These are phyloP conservation scores for Aspergillus sp. DNA, from an alignment of 2,329 filamentous ascomycete species.

Conservation along the genomic window DNA sequence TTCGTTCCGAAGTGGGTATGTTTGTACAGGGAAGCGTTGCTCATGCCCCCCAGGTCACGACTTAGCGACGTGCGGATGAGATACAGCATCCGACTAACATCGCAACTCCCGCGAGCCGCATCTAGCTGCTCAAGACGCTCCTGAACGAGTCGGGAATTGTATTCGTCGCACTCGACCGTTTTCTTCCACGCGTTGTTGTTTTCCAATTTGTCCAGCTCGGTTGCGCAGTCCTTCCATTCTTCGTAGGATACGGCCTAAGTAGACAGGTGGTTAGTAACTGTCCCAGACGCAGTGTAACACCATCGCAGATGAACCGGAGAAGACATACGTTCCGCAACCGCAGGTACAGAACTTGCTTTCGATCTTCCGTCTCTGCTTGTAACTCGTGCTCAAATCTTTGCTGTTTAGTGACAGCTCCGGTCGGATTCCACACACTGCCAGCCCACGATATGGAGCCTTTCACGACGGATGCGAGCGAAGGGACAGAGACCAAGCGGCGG, in stretches of 20 bases:
- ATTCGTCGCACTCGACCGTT: conserved; percentile 68
- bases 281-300: conserved; percentile 13
- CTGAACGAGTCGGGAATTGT: conserved; percentile 71
- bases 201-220: conserved; percentile 77
- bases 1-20: conserved; percentile 88
- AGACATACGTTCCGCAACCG: conserved; percentile 67
- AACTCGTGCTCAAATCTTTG: conserved; percentile 49
- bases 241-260: conserved; percentile 67
- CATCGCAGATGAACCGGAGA: neutral
- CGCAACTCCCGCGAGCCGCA: conserved; percentile 70
- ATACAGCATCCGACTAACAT: conserved; percentile 77
- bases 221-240: conserved; percentile 77
- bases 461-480: conserved; percentile 40
- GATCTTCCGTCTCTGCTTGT: conserved; percentile 57
- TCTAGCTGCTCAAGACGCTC: conserved; percentile 74
- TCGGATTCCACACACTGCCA: conserved; percentile 40
- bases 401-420: conserved; percentile 59
- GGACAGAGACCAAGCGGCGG: conserved; percentile 34
- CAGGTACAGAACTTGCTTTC: conserved; percentile 65
- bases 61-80: conserved; percentile 79
- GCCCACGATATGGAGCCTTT: conserved; percentile 41
- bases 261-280: conserved; percentile 1
- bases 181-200: conserved; percentile 82
- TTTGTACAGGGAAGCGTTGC: conserved; percentile 78
- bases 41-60: conserved; percentile 84